These are phyloP conservation scores for Lentinula boryana DNA, from an alignment of 768 basidiomycete species.

Conservation along the genomic window DNA sequence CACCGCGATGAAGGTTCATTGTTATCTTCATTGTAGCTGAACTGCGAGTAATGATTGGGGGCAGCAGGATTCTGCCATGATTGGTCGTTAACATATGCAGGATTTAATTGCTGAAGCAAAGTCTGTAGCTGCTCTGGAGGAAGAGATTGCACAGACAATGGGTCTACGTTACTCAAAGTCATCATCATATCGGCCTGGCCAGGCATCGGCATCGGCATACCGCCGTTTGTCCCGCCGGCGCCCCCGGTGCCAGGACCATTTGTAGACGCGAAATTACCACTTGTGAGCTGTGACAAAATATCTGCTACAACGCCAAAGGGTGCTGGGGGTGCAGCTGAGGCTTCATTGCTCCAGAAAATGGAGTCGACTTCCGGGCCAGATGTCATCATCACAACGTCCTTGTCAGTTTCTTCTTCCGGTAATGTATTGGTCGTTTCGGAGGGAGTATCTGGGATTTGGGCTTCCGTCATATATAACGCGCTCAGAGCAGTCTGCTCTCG, in stretches of 20 bases:
- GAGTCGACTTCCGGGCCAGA: slow-evolving; percentile 62
- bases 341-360: slow-evolving; percentile 55
- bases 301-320: slow-evolving; percentile 16
- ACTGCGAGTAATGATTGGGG: slow-evolving; percentile 39
- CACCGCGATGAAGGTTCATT: slow-evolving; percentile 38
- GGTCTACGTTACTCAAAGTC: slow-evolving; percentile 38
- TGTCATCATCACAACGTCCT: slow-evolving; percentile 57
- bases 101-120: slow-evolving; percentile 38
- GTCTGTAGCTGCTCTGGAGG: slow-evolving; percentile 61
- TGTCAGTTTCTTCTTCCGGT: slow-evolving; percentile 66
- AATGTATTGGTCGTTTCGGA: slow-evolving; percentile 58
- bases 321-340: slow-evolving; percentile 29
- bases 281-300: slow-evolving; percentile 1
- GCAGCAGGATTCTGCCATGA: slow-evolving; percentile 26
- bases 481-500: slow-evolving; percentile 74
- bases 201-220: background rate
- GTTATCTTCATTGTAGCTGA: slow-evolving; percentile 35
- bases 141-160: slow-evolving; percentile 37
- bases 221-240: background rate
- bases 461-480: slow-evolving; percentile 64
- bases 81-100: slow-evolving; percentile 21
- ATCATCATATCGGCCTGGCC: slow-evolving; percentile 22
- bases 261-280: background rate
- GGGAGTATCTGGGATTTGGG: slow-evolving; percentile 75
- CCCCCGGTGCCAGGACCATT: background rate